phyloP scores from a whole-genome alignment of 129 eudicot genomes.

The Escallonia herrerae region DNA sequence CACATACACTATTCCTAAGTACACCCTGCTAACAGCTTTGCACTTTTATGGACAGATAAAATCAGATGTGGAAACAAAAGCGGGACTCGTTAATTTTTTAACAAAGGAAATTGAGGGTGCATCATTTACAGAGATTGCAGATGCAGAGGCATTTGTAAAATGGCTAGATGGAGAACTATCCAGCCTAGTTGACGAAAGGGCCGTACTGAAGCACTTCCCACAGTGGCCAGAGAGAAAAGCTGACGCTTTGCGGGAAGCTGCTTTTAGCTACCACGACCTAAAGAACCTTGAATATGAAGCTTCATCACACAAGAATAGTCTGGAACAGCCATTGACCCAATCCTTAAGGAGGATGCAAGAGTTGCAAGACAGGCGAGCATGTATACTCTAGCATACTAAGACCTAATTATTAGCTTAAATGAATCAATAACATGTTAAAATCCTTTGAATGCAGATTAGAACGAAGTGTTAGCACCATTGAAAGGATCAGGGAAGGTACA shows the following conservation, averaged over 20 bases:
- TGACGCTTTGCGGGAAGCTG: constrained; percentile 82
- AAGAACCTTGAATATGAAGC: constrained; percentile 62
- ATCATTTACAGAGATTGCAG: constrained; percentile 59
- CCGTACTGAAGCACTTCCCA: constrained; percentile 73
- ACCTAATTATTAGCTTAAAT: not conserved
- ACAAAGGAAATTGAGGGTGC: constrained; percentile 56
- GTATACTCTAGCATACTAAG: constrained; percentile 15
- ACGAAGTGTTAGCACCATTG: constrained; percentile 45
- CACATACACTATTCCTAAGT: not conserved
- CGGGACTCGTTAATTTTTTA: constrained; percentile 42
- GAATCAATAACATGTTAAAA: not conserved
- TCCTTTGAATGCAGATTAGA: constrained; percentile 45
- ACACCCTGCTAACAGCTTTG: not conserved
- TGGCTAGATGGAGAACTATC: constrained; percentile 82
- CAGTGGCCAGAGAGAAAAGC: constrained; percentile 78
- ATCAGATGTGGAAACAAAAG: constrained; percentile 82
- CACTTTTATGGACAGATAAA: constrained; percentile 45
- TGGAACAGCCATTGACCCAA: constrained; percentile 40
- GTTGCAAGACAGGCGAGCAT: constrained; percentile 70
- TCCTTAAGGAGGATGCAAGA: constrained; percentile 61
- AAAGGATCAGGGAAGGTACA: constrained; percentile 66
- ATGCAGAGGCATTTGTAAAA: constrained; percentile 74
- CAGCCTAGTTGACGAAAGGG: constrained; percentile 78
- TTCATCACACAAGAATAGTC: constrained; percentile 35
- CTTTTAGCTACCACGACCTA: constrained; percentile 62